Evolutionary conservation across 2,329 filamentous ascomycete species (phyloP).

Genomic region (Pochonia chlamydosporia): DNA sequence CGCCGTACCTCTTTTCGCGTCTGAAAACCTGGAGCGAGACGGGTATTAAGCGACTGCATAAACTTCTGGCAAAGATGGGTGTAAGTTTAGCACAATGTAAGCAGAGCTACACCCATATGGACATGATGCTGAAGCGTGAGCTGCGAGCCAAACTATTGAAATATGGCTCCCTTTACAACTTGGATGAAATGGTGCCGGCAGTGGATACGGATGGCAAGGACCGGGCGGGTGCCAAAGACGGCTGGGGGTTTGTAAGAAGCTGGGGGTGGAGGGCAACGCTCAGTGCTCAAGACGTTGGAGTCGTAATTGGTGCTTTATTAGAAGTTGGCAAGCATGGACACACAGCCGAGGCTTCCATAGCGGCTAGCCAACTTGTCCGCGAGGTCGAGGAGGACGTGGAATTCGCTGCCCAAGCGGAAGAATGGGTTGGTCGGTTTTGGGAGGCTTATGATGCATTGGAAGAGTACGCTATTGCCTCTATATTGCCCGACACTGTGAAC

Average conservation of each 20-base stretch:
- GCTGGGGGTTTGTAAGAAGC: slow-evolving; percentile 93
- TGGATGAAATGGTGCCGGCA: slow-evolving; percentile 86
- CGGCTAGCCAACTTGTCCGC: slow-evolving; percentile 25
- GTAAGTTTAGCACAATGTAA: slow-evolving; percentile 90
- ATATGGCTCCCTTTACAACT: slow-evolving; percentile 87
- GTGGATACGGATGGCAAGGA: slow-evolving; percentile 65
- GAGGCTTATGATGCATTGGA: slow-evolving; percentile 67
- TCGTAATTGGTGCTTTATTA: slow-evolving; percentile 83
- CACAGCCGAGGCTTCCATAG: slow-evolving; percentile 22
- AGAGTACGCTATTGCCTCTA: slow-evolving; percentile 41
- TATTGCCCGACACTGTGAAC: background rate
- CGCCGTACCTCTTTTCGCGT: slow-evolving; percentile 84
- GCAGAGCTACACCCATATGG: slow-evolving; percentile 97
- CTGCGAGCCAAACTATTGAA: slow-evolving; percentile 80
- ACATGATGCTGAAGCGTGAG: slow-evolving; percentile 90
- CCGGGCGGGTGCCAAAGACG: slow-evolving; percentile 71
- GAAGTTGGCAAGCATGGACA: slow-evolving; percentile 70
- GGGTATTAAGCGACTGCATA: slow-evolving; percentile 83
- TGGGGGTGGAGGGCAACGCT: slow-evolving; percentile 97
- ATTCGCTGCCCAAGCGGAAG: slow-evolving; percentile 49
- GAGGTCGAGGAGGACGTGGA: slow-evolving; percentile 43
- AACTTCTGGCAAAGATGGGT: slow-evolving; percentile 96
- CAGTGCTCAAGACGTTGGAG: slow-evolving; percentile 89
- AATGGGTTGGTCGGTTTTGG: slow-evolving; percentile 65
- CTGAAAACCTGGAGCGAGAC: slow-evolving; percentile 92